Evolutionary conservation across 2,329 filamentous ascomycete species (phyloP), one percentile per base, ranked within the genome.

Genomic region (Aspergillus novoparasiticus): DNA sequence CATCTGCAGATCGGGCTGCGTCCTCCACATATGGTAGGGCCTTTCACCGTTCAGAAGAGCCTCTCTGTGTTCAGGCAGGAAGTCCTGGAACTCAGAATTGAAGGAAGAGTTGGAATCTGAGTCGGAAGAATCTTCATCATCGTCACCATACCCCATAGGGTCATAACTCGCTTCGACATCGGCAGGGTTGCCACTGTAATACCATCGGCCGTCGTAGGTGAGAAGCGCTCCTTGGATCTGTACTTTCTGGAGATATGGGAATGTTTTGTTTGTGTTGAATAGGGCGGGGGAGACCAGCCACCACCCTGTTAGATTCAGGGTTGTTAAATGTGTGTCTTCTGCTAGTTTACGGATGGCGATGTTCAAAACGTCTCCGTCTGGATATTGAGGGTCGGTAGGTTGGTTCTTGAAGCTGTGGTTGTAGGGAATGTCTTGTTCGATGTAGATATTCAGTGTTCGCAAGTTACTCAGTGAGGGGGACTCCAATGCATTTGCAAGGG

Each of bases 161-260:
- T 53, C 50, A 32, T 53, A 32, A 3, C 11, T 19, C 10, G 50
- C 28, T 34, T 53, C 50, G 10, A 53, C 19, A 14, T 26, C 6
- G 36, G 23, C 51, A 12, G 55, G 56, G n/a, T 59, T 41, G 28
- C 48, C 56, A 11, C 30, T 56, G 39, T 59, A 59, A 19, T 59
- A 56, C 56, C 60, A 62, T 21, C 56, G 26, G 3, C 60, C 60
- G 28, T 62, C 56, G 8, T 58, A 62, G 16, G 57, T 56, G 21
- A 50, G 9, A 2, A 55, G 10, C 9, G 60, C 4, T 23, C 28
- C 41, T 30, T 55, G 9, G 11, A 62, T 55, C 1, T 59, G 16
- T 4, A 62, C 6, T 11, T 55, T 19, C 21, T 59, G 19, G 6
- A 62, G 32, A 32, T 46, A 30, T 23, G 50, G 51, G 6, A 59